phyloP scores from a whole-genome alignment of 2,329 filamentous ascomycete genomes.

The Magnaporthiopsis rhizophila region DNA sequence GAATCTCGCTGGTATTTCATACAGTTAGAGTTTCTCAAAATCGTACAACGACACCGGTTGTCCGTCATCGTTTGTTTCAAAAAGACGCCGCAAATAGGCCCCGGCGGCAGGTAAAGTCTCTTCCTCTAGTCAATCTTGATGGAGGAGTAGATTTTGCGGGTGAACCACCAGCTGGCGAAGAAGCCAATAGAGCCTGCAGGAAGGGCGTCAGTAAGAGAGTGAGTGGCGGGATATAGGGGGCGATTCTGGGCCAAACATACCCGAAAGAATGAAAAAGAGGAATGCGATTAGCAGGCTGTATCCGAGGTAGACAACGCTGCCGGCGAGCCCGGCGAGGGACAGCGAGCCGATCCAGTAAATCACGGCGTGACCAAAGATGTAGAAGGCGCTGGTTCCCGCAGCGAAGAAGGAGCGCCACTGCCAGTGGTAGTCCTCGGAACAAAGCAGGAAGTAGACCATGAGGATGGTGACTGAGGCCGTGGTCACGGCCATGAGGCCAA shows the following conservation, averaged over 20 bases:
- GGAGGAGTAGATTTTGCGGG: constrained; percentile 89
- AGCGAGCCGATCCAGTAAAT: constrained; percentile 87
- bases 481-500: constrained; percentile 93
- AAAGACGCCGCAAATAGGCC: not conserved
- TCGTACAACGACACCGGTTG: not conserved
- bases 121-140: constrained; percentile 85
- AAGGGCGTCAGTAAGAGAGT: constrained; percentile 13
- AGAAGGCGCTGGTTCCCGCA: constrained; percentile 80
- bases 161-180: constrained; percentile 90
- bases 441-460: constrained; percentile 93
- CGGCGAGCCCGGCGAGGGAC: constrained; percentile 74
- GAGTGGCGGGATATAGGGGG: no score
- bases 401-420: constrained; percentile 94
- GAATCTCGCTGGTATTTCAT: not conserved
- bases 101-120: not conserved
- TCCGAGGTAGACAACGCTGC: constrained; percentile 84
- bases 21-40: not conserved
- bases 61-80: not conserved
- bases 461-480: constrained; percentile 86
- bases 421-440: constrained; percentile 97
- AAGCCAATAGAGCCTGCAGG: constrained; percentile 82
- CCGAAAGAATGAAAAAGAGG: constrained; percentile 87
- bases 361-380: constrained; percentile 86
- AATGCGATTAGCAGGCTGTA: constrained; percentile 87
- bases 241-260: constrained; percentile 45